These are phyloP conservation scores for Digitaria exilis DNA, from an alignment of 202 grass and related monocot species.

Conservation along the genomic window DNA sequence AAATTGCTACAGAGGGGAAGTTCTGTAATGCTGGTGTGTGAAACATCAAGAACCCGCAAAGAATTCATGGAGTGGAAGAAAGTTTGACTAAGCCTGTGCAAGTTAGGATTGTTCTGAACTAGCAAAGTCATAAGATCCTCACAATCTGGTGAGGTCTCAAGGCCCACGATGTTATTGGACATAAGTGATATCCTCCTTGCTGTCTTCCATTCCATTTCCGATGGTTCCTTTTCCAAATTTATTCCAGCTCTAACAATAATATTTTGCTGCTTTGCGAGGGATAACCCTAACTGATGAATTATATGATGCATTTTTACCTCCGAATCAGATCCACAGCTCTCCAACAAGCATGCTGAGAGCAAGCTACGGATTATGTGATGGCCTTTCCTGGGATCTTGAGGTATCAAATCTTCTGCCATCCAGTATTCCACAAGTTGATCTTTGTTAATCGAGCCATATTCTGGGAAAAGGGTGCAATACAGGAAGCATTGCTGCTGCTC, in stretches of 20 bases:
- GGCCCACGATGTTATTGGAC: constrained; percentile 52
- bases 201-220: constrained; percentile 22
- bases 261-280: constrained; percentile 28
- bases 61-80: constrained; percentile 59
- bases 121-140: constrained; percentile 58
- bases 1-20: constrained; percentile 51
- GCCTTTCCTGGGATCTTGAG: constrained; percentile 27
- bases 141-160: constrained; percentile 45
- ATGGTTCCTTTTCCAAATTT: constrained; percentile 39
- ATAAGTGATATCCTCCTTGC: constrained; percentile 68
- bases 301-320: constrained; percentile 71
- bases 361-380: constrained; percentile 44
- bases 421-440: constrained; percentile 70
- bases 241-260: constrained; percentile 52
- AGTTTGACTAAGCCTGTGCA: constrained; percentile 40
- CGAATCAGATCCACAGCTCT: constrained; percentile 28
- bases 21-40: constrained; percentile 55
- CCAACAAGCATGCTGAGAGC: constrained; percentile 48
- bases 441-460: constrained; percentile 60
- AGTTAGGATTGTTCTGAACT: constrained; percentile 60
- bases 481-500: constrained; percentile 52
- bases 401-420: constrained; percentile 63
- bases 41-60: constrained; percentile 76
- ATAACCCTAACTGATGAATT: constrained; percentile 49
- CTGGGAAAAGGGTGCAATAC: constrained; percentile 67